Evolutionary conservation across 2,329 filamentous ascomycete genomes (phyloP), one percentile per base, ranked within the genome.

Genomic region (Corynespora cassiicola): DNA sequence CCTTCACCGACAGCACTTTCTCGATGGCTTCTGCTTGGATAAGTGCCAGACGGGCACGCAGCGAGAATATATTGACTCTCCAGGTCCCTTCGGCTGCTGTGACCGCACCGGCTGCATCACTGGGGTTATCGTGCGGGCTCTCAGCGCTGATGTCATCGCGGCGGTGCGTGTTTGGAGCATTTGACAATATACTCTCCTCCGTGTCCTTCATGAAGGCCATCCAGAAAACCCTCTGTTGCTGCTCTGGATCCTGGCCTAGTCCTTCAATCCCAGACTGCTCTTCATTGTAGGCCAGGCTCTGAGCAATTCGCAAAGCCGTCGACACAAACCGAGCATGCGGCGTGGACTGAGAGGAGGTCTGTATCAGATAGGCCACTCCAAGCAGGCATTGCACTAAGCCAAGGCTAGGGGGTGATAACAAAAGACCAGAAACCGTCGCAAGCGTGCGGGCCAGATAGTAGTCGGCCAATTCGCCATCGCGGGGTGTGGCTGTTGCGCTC

Each of bases 1-100:
- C 30, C 10, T 38, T 43, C 7, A 47, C 20, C 1, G 47, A 49
- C 6, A 60, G 25, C 3, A 59, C 39, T 16, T 57, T 36, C 10
- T 59, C 54, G 12, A 58, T 56, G 12, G 54, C 52, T 16, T 56
- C 49, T 7, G 51, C 47, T 36, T 63, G 54, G 1, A 61, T 31
- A 4, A 61, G 36, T 6, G 51, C 50, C 14, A 60, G 39, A 11
- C 38, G 39, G 6, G 50, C 46, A 7, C 49, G 47, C 21, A 61
- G 22, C 2, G 34, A 37, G 33, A 58, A 58, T 3, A 56, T 41
- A 22, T 57, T 56, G 32, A 52, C 47, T 29, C 36, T 53, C 52
- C 50, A 57, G 7, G 31, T 42, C 2, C 50, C 53, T 25, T 60
- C 52, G 5, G 54, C 53, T 9, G 52, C 50, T 4, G 39, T 49